A percentile compares a stretch with the other conserved stretches of the same genome.
Conservation (phyloP, 352 stramenopile species). For the Phytophthora pseudosyringae region DNA sequence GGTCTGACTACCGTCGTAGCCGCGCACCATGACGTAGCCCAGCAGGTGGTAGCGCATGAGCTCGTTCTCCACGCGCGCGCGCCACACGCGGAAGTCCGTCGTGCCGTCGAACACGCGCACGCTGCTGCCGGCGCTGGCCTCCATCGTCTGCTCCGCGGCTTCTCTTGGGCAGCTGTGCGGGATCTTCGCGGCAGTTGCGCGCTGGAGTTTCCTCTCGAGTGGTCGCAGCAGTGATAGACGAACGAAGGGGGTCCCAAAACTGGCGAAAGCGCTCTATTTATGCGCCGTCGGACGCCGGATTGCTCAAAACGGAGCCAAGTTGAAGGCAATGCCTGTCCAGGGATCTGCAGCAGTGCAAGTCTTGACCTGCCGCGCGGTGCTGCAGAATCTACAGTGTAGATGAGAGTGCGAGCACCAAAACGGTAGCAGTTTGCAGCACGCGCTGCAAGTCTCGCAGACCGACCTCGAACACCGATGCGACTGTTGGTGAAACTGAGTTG, state of each 20-base stretch:
- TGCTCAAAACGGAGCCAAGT: too few species aligned
- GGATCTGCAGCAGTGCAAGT: too few species aligned
- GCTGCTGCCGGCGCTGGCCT: slow-evolving; percentile 16
- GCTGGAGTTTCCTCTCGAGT: not conserved
- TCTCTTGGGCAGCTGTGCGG: not conserved
- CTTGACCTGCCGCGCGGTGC: too few species aligned
- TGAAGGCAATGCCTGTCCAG: too few species aligned
- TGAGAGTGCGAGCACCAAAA: too few species aligned
- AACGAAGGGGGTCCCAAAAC: slow-evolving; percentile 1
- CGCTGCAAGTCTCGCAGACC: too few species aligned
- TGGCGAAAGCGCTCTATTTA: slow-evolving; percentile 4
- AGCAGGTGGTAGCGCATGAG: slow-evolving; percentile 58
- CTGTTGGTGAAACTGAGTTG: too few species aligned
- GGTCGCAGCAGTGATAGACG: not conserved
- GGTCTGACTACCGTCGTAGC: slow-evolving; percentile 54
- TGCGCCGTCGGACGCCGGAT: not conserved
- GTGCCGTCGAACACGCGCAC: slow-evolving; percentile 50
- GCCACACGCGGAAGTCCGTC: slow-evolving; percentile 54
- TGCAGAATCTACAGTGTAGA: too few species aligned
- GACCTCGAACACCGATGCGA: too few species aligned
- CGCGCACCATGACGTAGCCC: slow-evolving; percentile 51
- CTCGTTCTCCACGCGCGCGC: slow-evolving; percentile 54
- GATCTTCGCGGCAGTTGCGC: not conserved
- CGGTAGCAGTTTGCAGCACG: too few species aligned
- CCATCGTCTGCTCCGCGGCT: slow-evolving; percentile 15